These are phyloP conservation scores for Clarireedia hainanense DNA, from an alignment of 2,329 filamentous ascomycete species.

Conservation along the genomic window DNA sequence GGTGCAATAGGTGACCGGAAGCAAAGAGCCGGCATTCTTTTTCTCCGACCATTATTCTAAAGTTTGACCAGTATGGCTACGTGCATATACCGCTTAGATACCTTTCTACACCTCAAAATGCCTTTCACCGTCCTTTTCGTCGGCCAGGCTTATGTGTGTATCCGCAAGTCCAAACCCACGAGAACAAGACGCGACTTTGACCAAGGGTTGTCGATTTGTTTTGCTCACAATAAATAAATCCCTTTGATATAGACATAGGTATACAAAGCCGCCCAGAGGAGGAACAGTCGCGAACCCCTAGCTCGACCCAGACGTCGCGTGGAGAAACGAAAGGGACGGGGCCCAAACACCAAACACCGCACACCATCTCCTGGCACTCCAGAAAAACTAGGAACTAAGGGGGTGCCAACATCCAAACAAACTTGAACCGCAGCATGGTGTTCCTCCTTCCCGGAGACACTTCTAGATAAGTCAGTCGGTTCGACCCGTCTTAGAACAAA, in stretches of 20 bases:
- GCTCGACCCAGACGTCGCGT: neutral
- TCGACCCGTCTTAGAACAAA: neutral
- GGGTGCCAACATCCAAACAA: constrained; percentile 2
- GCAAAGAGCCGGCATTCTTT: neutral
- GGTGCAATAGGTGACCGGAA: constrained; percentile 4
- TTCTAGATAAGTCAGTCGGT: neutral
- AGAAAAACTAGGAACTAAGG: constrained; percentile 8
- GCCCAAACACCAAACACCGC: neutral
- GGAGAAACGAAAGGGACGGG: neutral
- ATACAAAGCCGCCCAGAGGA: neutral
- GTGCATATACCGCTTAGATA: constrained; percentile 7
- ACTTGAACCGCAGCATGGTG: neutral
- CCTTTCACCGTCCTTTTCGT: neutral
- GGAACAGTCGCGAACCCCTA: constrained; percentile 2
- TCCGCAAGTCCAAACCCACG: constrained; percentile 8
- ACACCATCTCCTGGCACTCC: constrained; percentile 1
- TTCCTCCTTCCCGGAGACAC: neutral
- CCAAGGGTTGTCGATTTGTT: neutral
- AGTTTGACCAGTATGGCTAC: constrained; percentile 6
- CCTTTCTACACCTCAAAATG: neutral
- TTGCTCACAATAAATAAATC: neutral
- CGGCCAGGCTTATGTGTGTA: constrained; percentile 10
- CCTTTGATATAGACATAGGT: constrained; percentile 1
- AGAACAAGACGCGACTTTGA: neutral
- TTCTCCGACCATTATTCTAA: constrained; percentile 6